These are phyloP conservation scores for Haplosporangium gracile DNA, from an alignment of 192 early-diverging fungal genomes.

Conservation along the genomic window DNA sequence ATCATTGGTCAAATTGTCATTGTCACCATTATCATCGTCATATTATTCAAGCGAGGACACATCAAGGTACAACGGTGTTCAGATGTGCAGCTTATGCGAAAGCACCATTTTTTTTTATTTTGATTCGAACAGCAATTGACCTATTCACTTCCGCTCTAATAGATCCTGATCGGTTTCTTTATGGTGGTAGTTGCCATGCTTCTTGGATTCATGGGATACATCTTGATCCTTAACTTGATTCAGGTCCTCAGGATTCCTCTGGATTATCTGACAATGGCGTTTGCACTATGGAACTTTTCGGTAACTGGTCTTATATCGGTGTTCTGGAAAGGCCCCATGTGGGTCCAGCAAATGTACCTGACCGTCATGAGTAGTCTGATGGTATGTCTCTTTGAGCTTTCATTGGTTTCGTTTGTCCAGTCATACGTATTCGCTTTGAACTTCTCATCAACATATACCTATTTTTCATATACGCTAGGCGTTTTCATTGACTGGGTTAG, in stretches of 20 bases:
- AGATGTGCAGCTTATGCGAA: neutral
- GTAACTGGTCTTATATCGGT: slow-evolving; percentile 78
- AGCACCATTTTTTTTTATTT: neutral
- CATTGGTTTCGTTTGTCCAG: neutral
- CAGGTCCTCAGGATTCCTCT: slow-evolving; percentile 71
- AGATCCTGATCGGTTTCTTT: slow-evolving; percentile 82
- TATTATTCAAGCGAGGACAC: slow-evolving; percentile 80
- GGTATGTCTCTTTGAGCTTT: slow-evolving; percentile 57
- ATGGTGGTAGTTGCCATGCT: slow-evolving; percentile 76
- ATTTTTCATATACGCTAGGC: slow-evolving; percentile 61
- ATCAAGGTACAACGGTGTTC: slow-evolving; percentile 70
- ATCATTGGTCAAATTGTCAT: slow-evolving; percentile 85
- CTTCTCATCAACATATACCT: neutral
- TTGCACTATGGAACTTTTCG: slow-evolving; percentile 87
- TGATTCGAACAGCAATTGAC: neutral
- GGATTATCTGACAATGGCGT: slow-evolving; percentile 79
- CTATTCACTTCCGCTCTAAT: neutral
- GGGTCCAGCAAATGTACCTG: slow-evolving; percentile 83
- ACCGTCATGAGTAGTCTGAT: slow-evolving; percentile 85
- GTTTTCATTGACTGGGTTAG: slow-evolving; percentile 74
- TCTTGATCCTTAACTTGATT: slow-evolving; percentile 63
- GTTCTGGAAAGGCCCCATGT: slow-evolving; percentile 87
- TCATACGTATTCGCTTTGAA: neutral
- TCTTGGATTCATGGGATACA: slow-evolving; percentile 84
- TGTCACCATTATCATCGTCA: slow-evolving; percentile 82